These are phyloP conservation scores for Phylloboletellus chloephorus DNA, from an alignment of 1,284 basidiomycete genomes.

Conservation along the genomic window DNA sequence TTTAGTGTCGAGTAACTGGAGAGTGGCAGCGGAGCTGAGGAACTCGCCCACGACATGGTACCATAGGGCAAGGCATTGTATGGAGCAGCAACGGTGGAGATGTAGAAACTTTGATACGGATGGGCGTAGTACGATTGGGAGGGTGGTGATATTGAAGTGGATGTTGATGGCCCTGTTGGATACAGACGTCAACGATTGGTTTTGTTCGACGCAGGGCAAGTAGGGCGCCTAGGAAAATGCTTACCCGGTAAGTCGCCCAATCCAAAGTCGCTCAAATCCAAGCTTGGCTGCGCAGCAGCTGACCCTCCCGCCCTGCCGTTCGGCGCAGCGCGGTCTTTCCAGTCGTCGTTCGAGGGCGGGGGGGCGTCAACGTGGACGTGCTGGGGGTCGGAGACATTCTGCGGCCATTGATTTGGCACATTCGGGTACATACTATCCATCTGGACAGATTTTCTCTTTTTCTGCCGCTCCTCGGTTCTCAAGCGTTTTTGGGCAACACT, in stretches of 20 bases:
- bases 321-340: slow-evolving; percentile 41
- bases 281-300: slow-evolving; percentile 29
- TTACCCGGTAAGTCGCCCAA: slow-evolving; percentile 37
- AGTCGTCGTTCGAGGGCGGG: slow-evolving; percentile 37
- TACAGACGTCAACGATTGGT: slow-evolving; percentile 17
- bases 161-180: slow-evolving; percentile 29
- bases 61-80: slow-evolving; percentile 52
- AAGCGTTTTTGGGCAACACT: slow-evolving; percentile 46
- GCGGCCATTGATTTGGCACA: slow-evolving; percentile 52
- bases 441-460: slow-evolving; percentile 42
- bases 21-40: slow-evolving; percentile 49
- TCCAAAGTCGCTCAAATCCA: slow-evolving; percentile 43
- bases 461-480: slow-evolving; percentile 41
- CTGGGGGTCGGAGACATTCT: slow-evolving; percentile 36
- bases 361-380: slow-evolving; percentile 37
- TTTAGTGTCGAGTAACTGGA: slow-evolving; percentile 71
- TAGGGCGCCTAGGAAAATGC: slow-evolving; percentile 28
- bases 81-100: slow-evolving; percentile 40
- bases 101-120: slow-evolving; percentile 38
- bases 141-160: slow-evolving; percentile 38
- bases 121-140: slow-evolving; percentile 36
- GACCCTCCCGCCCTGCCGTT: slow-evolving; percentile 27
- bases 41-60: slow-evolving; percentile 40
- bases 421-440: slow-evolving; percentile 48
- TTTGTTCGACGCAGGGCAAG: slow-evolving; percentile 4